Evolutionary conservation across 768 basidiomycete genomes (phyloP), one percentile per base, ranked within the genome.

Genomic region (Dioszegia crocea): DNA sequence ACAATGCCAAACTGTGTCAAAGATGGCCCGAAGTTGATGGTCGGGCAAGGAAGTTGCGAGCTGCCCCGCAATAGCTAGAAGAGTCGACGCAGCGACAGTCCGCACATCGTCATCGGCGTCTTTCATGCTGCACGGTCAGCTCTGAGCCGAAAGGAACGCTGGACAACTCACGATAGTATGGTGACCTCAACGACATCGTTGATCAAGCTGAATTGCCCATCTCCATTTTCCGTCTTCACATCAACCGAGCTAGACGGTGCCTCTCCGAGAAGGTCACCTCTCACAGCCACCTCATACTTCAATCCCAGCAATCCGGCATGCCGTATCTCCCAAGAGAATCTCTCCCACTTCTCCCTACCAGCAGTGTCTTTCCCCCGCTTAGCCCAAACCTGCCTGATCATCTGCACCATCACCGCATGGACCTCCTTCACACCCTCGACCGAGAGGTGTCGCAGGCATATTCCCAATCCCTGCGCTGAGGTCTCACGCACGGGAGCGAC

Each of bases 291-390:
- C 76, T 97, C 90, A 75, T 98, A 98, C 80, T 97, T 97, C 76
- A 99, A 85, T 1, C 96, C 96, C 9, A 98, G 82, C 59, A 99
- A 79, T 27, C 96, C 96, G n/a, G 96, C 93, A 80, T 99, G 96
- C 55, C 94, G 83, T 49, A 99, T 88, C 77, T 98, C 91, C 96
- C 96, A 99, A 6, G 91, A 83, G 76, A 93, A 89, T 27, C 59
- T 67, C 45, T 70, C 69, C 33, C 65, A 48, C 40, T 61, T 66
- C 29, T 63, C 64, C 60, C 61, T 60, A 33, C 56, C 60, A 30
- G 59, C 63, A 31, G 57, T 54, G 73, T 61, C 50, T 39, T 71
- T 72, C 2, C 67, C 67, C 29, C 70, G 50, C 50, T 69, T 65
- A 0, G 80, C 77, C 74, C 89, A 89, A 59, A 89, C 85, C 78